Base-by-base conservation (phyloP, 495 filamentous ascomycete genomes). In the Podospora australis region DNA sequence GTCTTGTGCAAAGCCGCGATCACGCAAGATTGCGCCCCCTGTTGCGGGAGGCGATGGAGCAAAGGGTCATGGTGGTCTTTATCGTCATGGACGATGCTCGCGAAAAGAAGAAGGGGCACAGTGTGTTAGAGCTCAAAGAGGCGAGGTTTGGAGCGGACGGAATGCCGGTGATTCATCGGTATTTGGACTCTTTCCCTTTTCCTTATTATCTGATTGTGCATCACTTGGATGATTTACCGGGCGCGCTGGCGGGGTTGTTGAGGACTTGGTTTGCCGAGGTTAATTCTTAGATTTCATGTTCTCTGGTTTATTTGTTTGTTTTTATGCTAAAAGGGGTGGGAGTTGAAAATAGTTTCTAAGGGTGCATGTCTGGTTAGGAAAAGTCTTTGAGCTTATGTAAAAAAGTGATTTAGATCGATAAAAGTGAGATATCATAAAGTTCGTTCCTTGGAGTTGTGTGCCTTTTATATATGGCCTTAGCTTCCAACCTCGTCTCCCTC, bases 221-320 rank as follows among this genome's bases (percentile, higher is more conserved):
- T 47, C 83, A 97, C 71, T 83, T 97, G 35, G 81, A 81, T 56
- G 90, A 96, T 67, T 72, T 99, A 52, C 94, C 94, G 19, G 82
- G 83, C 17, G 87, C 96, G 44, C 65, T 97, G 69, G 88, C 89
- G 17, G 84, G 80, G 51, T 79, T 95, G 50, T 74, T 99, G 69
- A 87, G 90, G 66, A 90, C 90, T 56, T 97, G 94, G 92, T 94
- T 99, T 78, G 80, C 82, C 2, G 94, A 99, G 75, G 88, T 97
- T 50, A 73, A 67, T 52, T 62, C 63, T 39, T 74, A 48, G 55
- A n/a, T n/a, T n/a, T n/a, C n/a, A n/a, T n/a, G n/a, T n/a, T n/a
- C n/a, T n/a, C n/a, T n/a, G n/a, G n/a, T n/a, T n/a, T n/a, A n/a
- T n/a, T n/a, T n/a, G n/a, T n/a, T n/a, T n/a, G n/a, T n/a, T n/a